Percentiles rank a stretch among this genome's conserved stretches.
Conservation (phyloP, 768 basidiomycete genomes). For the Tremella yokohamensis region DNA sequence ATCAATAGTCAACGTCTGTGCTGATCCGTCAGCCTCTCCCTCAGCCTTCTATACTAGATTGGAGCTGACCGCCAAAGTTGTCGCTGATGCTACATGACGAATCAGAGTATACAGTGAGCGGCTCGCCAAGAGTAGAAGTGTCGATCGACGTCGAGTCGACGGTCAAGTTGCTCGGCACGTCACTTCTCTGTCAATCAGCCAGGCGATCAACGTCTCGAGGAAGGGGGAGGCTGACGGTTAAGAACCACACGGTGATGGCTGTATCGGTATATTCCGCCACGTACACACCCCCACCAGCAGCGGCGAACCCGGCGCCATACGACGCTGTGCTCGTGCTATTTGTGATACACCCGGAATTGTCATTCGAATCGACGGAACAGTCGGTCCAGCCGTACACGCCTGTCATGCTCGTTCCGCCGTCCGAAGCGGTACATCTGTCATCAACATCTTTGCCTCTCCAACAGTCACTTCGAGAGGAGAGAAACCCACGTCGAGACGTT, state of each 20-base stretch:
- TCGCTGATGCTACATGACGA: constrained; percentile 56
- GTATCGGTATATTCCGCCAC: constrained; percentile 67
- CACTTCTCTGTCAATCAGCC: constrained; percentile 24
- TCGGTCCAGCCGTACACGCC: constrained; percentile 49
- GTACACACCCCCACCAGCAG: constrained; percentile 67
- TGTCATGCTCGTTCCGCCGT: constrained; percentile 24
- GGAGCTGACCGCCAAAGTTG: constrained; percentile 47
- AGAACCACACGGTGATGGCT: constrained; percentile 62
- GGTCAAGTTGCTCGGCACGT: constrained; percentile 51
- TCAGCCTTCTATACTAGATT: constrained; percentile 43
- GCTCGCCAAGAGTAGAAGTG: constrained; percentile 59
- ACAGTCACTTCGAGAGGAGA: too few species aligned
- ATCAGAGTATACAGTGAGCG: constrained; percentile 66
- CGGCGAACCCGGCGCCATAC: constrained; percentile 67
- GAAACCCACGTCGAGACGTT: constrained; percentile 51
- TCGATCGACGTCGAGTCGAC: constrained; percentile 55
- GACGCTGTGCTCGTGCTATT: constrained; percentile 58
- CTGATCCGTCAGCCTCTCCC: constrained; percentile 57
- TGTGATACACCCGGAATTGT: constrained; percentile 64
- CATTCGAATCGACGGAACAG: constrained; percentile 55
- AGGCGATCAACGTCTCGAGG: too few species aligned
- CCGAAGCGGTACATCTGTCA: constrained; percentile 15
- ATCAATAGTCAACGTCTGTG: constrained; percentile 69
- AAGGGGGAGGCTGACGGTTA: constrained; percentile 50
- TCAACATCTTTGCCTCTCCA: neutral